Percentiles rank a stretch among this genome's conserved stretches.
phyloP scores from a whole-genome alignment of 305 asterid genomes.

The Fraxinus albicans region DNA sequence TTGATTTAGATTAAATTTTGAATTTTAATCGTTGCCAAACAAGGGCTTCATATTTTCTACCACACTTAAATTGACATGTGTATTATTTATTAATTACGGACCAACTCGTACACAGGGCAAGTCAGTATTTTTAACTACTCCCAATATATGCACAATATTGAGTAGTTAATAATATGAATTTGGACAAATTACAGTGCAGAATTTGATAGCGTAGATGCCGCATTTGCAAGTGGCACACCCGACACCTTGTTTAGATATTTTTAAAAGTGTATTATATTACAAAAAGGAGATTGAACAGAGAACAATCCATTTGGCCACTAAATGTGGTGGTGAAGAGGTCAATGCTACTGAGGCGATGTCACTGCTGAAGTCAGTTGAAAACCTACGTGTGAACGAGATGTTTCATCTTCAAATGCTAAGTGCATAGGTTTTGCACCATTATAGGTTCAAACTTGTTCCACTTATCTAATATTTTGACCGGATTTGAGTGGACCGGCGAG shows the following conservation, averaged over 20 bases:
- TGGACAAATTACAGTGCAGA: background rate
- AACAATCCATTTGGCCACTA: background rate
- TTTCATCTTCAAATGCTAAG: background rate
- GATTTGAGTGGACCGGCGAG: background rate
- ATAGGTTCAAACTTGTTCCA: background rate
- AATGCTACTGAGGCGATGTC: conserved; percentile 7
- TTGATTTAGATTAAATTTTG: no score
- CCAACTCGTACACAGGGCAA: background rate
- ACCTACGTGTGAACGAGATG: background rate
- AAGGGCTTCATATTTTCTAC: no score
- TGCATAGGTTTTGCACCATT: background rate
- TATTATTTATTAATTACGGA: background rate
- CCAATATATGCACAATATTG: no score
- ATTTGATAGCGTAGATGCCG: background rate
- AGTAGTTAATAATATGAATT: background rate
- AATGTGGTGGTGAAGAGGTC: background rate
- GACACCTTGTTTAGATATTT: background rate
- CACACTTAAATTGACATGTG: background rate
- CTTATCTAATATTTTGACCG: background rate
- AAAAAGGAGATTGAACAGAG: background rate
- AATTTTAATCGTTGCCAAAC: no score
- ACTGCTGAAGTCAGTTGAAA: conserved; percentile 24
- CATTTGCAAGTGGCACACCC: background rate
- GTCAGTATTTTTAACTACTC: background rate
- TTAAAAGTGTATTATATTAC: background rate